These are phyloP conservation scores for Cyanidioschyzon merolae DNA, from an alignment of 23 red algal species.

Conservation along the genomic window DNA sequence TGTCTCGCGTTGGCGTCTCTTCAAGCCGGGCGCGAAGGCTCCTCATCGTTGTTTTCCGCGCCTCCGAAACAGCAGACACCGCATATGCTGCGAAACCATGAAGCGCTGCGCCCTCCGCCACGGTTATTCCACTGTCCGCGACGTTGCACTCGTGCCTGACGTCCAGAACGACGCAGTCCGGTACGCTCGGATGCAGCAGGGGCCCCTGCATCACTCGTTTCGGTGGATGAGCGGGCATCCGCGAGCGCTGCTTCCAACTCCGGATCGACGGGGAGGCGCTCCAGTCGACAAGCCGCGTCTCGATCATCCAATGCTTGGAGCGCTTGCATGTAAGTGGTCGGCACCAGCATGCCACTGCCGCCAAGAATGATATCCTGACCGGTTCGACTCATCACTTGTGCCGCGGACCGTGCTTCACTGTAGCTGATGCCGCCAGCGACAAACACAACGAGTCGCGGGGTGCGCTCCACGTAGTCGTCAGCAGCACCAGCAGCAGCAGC, in stretches of 20 bases:
- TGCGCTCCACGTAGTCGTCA: not conserved
- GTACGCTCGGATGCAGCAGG: too few species aligned
- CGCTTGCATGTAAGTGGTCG: not conserved
- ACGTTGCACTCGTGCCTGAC: too few species aligned
- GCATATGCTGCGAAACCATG: too few species aligned
- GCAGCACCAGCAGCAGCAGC: not conserved
- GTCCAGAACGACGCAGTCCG: too few species aligned
- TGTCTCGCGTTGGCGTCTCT: too few species aligned
- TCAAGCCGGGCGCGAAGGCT: too few species aligned
- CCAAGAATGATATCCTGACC: not conserved
- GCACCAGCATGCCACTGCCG: not conserved
- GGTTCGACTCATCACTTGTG: not conserved
- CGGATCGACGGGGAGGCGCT: not conserved
- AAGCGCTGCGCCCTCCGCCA: too few species aligned
- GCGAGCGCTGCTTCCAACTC: not conserved
- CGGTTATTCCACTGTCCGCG: too few species aligned
- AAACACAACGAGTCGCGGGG: conserved; percentile 6
- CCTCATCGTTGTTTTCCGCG: too few species aligned
- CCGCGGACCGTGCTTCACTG: not conserved
- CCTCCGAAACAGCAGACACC: too few species aligned
- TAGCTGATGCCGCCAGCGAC: conserved; percentile 13
- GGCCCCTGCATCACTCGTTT: too few species aligned
- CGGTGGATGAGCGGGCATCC: too few species aligned
- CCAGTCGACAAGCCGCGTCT: not conserved
- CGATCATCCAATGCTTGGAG: not conserved